phyloP scores from a whole-genome alignment of 2,329 filamentous ascomycete genomes.

The Aurifilum marmelostoma region DNA sequence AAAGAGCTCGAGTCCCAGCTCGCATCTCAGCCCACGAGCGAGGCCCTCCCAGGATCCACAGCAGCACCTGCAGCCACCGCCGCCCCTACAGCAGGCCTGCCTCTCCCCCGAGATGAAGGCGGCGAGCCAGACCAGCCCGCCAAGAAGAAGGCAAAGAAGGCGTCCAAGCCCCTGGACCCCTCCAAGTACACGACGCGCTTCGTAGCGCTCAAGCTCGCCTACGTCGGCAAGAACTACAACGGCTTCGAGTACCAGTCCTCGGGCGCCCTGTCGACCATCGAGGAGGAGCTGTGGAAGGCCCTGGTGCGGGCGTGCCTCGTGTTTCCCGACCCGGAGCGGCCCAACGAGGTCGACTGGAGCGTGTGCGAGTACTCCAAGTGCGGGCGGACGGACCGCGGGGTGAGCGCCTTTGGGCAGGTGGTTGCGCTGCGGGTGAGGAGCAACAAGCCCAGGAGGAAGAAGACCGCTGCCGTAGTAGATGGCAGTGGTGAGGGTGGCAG shows the following conservation, averaged over 20 bases:
- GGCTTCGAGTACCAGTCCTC: conserved; percentile 86
- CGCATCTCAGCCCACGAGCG: conserved; percentile 42
- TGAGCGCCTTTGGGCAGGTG: conserved; percentile 97
- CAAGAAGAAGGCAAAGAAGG: conserved; percentile 39
- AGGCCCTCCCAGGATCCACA: not conserved
- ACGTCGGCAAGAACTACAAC: conserved; percentile 88
- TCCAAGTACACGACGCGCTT: conserved; percentile 80
- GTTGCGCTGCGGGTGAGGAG: conserved; percentile 83
- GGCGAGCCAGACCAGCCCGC: conserved; percentile 10
- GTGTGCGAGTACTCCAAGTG: conserved; percentile 93
- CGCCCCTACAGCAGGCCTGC: conserved; percentile 1
- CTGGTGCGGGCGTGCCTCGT: conserved; percentile 82
- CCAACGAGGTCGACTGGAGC: conserved; percentile 73
- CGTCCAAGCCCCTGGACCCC: conserved; percentile 69
- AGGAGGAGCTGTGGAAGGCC: conserved; percentile 93
- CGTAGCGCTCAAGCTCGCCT: conserved; percentile 91
- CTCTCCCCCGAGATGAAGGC: not conserved
- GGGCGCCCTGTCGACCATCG: conserved; percentile 77
- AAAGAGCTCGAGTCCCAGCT: conserved; percentile 69
- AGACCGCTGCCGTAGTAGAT: not conserved
- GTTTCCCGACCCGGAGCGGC: conserved; percentile 60
- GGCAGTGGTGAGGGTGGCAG: conserved; percentile 20
- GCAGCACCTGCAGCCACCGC: not conserved
- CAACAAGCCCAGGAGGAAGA: conserved; percentile 59
- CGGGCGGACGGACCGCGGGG: conserved; percentile 87